Base-by-base conservation (phyloP, 495 filamentous ascomycete genomes). In the Filosporella fistucella region DNA sequence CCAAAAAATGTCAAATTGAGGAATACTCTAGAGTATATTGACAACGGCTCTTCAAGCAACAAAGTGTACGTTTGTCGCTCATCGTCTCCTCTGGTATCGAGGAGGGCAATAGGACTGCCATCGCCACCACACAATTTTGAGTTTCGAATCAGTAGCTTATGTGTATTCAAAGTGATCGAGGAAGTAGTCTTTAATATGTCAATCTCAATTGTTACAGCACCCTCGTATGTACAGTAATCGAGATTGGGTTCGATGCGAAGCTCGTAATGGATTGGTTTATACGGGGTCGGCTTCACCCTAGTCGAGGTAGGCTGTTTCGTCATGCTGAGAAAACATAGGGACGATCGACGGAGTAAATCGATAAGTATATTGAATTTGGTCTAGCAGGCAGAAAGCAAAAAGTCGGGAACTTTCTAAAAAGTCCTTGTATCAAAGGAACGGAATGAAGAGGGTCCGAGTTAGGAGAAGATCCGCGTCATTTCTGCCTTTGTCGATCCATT, bases 201-300 rank as follows among this genome's bases (percentile, higher is more conserved):
- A 5, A 38, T 38, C 5, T 38, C 35, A 13, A 38, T 38, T n/a
- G 35, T 38, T 21, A 38, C 13, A 3, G 10, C 35, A 13, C 35
- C 35, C 23, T 38, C 35, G 35, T 21, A 38, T 21, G 17, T 16
- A 7, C 4, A 16, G 10, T 38, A 21, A 9, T 38, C 35, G n/a
- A 38, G 35, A 38, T 38, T 21, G 2, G 35, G 35, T 21, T 38
- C 35, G 17, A 38, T 38, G 10, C 35, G 35, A 16, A 38, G 35
- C 16, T 38, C 35, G 17, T 42, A 42, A 28, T 29, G 39, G 28
- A 16, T n/a, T 17, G 25, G 39, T 28, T 42, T 29, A 9, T 25
- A 26, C 28, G 18, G 18, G 24, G 10, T 10, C n/a, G n/a, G n/a
- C n/a, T n/a, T n/a, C n/a, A n/a, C n/a, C n/a, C n/a, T n/a, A n/a